Conservation (phyloP, 2,329 filamentous ascomycete species). For the Penicillium occitanis region DNA sequence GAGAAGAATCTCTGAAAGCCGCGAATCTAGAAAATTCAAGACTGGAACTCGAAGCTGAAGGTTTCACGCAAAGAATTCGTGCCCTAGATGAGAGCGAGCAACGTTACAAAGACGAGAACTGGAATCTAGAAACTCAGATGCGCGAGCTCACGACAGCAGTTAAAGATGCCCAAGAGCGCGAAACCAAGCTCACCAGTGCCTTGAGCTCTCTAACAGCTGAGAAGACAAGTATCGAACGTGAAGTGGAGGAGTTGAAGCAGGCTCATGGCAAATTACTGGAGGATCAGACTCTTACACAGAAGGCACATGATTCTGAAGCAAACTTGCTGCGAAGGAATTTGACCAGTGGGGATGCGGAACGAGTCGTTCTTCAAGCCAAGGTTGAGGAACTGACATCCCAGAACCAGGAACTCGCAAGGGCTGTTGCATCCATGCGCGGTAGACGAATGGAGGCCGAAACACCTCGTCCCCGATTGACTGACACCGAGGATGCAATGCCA, state of each 20-base stretch:
- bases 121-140: slow-evolving; percentile 89
- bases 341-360: slow-evolving; percentile 74
- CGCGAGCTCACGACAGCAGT: slow-evolving; percentile 75
- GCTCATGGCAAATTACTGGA: slow-evolving; percentile 75
- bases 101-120: slow-evolving; percentile 97
- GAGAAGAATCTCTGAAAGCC: slow-evolving; percentile 79
- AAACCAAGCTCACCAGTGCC: slow-evolving; percentile 74
- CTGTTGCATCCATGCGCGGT: slow-evolving; percentile 69
- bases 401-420: slow-evolving; percentile 86
- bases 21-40: slow-evolving; percentile 72
- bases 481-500: slow-evolving; percentile 63
- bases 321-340: slow-evolving; percentile 79
- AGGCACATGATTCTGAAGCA: slow-evolving; percentile 86
- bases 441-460: slow-evolving; percentile 65
- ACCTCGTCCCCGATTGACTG: slow-evolving; percentile 58
- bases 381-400: slow-evolving; percentile 84
- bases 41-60: slow-evolving; percentile 79
- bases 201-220: slow-evolving; percentile 70
- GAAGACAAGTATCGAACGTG: slow-evolving; percentile 75
- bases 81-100: slow-evolving; percentile 90
- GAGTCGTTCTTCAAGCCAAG: slow-evolving; percentile 74
- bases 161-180: slow-evolving; percentile 75
- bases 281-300: slow-evolving; percentile 72
- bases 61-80: slow-evolving; percentile 75
- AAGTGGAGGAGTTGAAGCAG: slow-evolving; percentile 86